These are phyloP conservation scores for Stephania cephalantha DNA, from an alignment of 164 flowering plant genomes.

Conservation along the genomic window DNA sequence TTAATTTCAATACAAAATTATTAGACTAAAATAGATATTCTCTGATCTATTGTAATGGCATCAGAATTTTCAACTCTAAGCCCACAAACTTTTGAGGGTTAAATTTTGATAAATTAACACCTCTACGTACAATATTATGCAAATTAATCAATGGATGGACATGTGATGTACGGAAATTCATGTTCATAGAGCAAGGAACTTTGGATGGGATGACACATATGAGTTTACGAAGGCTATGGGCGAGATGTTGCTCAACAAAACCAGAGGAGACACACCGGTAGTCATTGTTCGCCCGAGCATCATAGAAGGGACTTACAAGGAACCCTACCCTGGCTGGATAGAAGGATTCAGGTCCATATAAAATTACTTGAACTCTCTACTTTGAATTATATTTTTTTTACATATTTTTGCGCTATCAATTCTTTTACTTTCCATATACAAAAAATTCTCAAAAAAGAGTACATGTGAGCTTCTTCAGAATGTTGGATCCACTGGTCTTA, in stretches of 20 bases:
- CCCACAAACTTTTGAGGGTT: no score
- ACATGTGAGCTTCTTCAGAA: conserved; percentile 33
- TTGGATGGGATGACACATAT: conserved; percentile 96
- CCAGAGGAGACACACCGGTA: conserved; percentile 78
- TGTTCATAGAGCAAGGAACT: conserved; percentile 60
- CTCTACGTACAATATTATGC: no score
- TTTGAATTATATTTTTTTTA: neutral
- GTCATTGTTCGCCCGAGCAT: conserved; percentile 83
- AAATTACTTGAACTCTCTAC: neutral
- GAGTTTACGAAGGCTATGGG: conserved; percentile 97
- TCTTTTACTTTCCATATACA: neutral
- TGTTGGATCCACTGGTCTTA: conserved; percentile 92
- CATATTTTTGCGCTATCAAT: neutral
- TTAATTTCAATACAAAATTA: no score
- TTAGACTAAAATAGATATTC: no score
- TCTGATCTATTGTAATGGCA: no score
- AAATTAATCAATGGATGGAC: no score
- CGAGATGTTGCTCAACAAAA: conserved; percentile 70
- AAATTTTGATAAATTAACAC: no score
- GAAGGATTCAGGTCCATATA: conserved; percentile 71
- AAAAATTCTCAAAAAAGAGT: neutral
- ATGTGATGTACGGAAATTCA: neutral
- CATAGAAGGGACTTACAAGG: conserved; percentile 75
- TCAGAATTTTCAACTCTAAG: no score
- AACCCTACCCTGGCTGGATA: conserved; percentile 97